Conservation (phyloP, 116 monocot species). For the Phalaenopsis hybrid region DNA sequence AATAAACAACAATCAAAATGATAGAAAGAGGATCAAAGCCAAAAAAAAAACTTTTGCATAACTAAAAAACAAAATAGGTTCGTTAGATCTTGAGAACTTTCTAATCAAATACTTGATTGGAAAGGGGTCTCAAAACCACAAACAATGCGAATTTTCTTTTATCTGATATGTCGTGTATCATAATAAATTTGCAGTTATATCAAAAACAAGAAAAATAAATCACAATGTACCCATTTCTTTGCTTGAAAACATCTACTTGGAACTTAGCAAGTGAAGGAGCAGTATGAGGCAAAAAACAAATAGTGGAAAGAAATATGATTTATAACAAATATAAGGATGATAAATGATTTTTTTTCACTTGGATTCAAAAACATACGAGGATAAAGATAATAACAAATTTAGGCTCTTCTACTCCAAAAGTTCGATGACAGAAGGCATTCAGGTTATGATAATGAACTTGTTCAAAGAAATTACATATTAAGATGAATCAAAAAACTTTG, state of each 20-base stretch:
- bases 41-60: neutral
- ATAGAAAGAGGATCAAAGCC: neutral
- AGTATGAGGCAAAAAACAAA: neutral
- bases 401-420: neutral
- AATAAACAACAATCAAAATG: neutral
- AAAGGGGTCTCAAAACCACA: neutral
- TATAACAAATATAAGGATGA: too few relatives aligned
- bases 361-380: neutral
- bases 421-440: neutral
- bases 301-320: neutral
- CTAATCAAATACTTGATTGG: neutral
- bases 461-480: too few relatives aligned
- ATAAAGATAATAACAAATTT: neutral
- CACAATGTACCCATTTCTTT: neutral
- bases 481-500: too few relatives aligned
- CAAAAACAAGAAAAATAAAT: neutral
- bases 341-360: neutral
- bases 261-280: neutral
- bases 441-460: neutral
- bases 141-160: neutral
- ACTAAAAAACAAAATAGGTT: neutral
- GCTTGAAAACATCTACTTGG: neutral
- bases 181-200: neutral
- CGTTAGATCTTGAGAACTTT: neutral
- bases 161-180: neutral